phyloP scores from a whole-genome alignment of 352 stramenopile genomes.

The Phytopythium montanum region DNA sequence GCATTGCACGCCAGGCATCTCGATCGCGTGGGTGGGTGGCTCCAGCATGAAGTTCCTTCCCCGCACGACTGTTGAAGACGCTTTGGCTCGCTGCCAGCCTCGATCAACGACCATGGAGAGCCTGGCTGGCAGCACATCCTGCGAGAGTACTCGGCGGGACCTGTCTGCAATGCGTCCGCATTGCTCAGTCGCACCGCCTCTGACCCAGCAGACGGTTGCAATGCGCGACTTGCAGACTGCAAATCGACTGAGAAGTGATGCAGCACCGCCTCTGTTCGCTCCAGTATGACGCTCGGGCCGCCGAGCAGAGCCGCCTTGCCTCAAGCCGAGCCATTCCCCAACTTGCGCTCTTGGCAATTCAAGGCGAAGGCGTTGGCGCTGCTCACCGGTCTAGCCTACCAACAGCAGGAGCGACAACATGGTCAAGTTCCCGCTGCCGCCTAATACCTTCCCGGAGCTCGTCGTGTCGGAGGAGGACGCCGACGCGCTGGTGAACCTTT shows the following conservation, averaged over 20 bases:
- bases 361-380: neutral
- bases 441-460: conserved; percentile 30
- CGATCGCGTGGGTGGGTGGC: too few species aligned
- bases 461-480: conserved; percentile 27
- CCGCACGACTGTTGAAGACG: too few species aligned
- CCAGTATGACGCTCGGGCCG: neutral
- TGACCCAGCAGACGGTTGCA: neutral
- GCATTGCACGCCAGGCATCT: neutral
- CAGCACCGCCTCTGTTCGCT: neutral
- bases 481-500: conserved; percentile 20
- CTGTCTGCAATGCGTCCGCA: neutral
- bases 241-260: neutral
- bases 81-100: too few species aligned
- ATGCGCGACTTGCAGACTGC: neutral
- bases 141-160: neutral
- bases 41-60: too few species aligned
- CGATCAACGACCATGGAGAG: too few species aligned
- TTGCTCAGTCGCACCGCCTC: too few species aligned
- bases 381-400: too few species aligned
- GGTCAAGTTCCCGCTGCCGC: conserved; percentile 23
- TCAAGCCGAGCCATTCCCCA: neutral
- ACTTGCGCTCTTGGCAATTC: neutral
- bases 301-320: too few species aligned
- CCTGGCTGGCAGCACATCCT: neutral
- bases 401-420: neutral